phyloP scores from a whole-genome alignment of 164 flowering plant genomes.

The Hamamelis virginiana region DNA sequence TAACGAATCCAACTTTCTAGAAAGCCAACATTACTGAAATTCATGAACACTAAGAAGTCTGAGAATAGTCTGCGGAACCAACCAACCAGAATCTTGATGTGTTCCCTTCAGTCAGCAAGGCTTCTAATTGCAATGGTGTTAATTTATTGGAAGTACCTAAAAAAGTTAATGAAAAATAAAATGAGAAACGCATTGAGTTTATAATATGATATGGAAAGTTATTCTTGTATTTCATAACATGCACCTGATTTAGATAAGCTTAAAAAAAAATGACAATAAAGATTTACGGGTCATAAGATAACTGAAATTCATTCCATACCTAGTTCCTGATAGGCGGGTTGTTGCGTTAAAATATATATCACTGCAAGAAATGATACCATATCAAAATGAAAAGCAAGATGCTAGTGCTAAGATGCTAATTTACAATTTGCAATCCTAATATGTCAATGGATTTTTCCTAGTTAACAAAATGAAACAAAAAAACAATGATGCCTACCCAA shows the following conservation, averaged over 20 bases:
- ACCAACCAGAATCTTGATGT: constrained; percentile 93
- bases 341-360: constrained; percentile 58
- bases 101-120: constrained; percentile 76
- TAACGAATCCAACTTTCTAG: neutral
- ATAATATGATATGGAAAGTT: neutral
- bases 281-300: neutral
- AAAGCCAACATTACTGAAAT: neutral
- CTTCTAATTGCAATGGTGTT: constrained; percentile 89
- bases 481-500: constrained; percentile 43
- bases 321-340: constrained; percentile 62
- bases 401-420: neutral
- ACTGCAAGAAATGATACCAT: constrained; percentile 43
- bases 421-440: neutral
- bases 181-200: neutral
- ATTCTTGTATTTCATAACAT: neutral
- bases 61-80: constrained; percentile 28
- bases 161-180: constrained; percentile 9
- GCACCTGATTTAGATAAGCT: neutral
- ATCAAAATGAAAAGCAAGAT: no score
- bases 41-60: neutral
- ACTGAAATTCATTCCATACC: constrained; percentile 45
- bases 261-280: constrained; percentile 1
- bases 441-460: neutral
- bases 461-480: neutral
- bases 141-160: constrained; percentile 62